Conservation (phyloP, 2,329 filamentous ascomycete species). For the Ascosphaera apis region DNA sequence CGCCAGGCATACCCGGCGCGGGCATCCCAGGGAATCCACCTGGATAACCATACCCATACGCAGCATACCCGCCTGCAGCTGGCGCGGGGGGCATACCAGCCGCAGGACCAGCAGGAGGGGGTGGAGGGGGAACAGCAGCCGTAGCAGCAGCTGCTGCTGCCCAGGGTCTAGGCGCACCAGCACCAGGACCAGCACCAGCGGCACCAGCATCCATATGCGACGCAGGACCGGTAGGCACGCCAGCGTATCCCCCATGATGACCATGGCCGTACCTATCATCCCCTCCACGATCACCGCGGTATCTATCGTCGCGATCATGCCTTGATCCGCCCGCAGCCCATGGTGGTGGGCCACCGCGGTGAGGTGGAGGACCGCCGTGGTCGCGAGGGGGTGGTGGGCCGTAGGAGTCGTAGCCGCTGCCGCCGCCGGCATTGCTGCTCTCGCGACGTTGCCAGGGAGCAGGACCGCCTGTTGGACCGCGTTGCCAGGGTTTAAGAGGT, state of each 20-base stretch:
- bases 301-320: constrained; percentile 14
- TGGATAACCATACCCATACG: constrained; percentile 35
- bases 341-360: too few relatives aligned
- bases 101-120: constrained; percentile 11
- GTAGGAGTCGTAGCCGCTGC: too few relatives aligned
- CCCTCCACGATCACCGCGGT: constrained; percentile 23
- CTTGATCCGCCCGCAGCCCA: constrained; percentile 13
- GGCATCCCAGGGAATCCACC: constrained; percentile 22
- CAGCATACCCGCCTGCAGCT: constrained; percentile 18
- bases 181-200: constrained; percentile 20
- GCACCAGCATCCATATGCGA: constrained; percentile 17
- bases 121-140: constrained; percentile 19
- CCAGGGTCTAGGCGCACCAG: constrained; percentile 22
- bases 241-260: constrained; percentile 1
- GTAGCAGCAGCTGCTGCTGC: constrained; percentile 35
- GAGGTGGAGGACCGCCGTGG: constrained; percentile 6
- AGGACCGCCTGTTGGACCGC: constrained; percentile 52
- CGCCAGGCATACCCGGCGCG: constrained; percentile 30
- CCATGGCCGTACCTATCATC: constrained; percentile 11
- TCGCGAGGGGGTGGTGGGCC: constrained; percentile 6
- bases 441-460: constrained; percentile 51
- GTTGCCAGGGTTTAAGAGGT: constrained; percentile 67
- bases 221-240: constrained; percentile 13
- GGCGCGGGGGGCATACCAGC: constrained; percentile 5
- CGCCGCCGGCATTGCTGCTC: constrained; percentile 32